A percentile compares a stretch with the other conserved stretches of the same genome.
phyloP scores from a whole-genome alignment of 2,329 filamentous ascomycete species.

The Cercospora sp. region DNA sequence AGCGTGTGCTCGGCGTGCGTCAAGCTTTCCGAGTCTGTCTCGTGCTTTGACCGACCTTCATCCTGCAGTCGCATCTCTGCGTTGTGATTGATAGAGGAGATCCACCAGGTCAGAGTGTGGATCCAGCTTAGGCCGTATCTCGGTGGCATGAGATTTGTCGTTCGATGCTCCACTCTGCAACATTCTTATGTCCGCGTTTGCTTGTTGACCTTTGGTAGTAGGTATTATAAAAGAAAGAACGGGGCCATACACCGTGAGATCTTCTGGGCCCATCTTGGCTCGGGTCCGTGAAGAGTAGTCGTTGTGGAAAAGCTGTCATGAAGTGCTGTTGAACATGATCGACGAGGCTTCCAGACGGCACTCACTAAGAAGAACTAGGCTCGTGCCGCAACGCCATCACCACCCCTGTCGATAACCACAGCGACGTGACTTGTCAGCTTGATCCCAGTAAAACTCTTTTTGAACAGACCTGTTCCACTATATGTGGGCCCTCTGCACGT shows the following conservation, averaged over 20 bases:
- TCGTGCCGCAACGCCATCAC: background rate
- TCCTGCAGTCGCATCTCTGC: slow-evolving; percentile 15
- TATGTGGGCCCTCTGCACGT: slow-evolving; percentile 10
- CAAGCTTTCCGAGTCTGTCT: slow-evolving; percentile 13
- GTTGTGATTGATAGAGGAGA: slow-evolving; percentile 3
- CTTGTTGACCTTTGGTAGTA: background rate
- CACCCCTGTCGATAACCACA: background rate
- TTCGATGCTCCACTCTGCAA: background rate
- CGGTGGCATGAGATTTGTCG: slow-evolving; percentile 18
- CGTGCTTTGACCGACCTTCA: slow-evolving; percentile 17
- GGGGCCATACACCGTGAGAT: background rate
- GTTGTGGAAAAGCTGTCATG: background rate
- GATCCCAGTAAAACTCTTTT: slow-evolving; percentile 10
- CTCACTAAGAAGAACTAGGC: background rate
- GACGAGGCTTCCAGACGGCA: slow-evolving; percentile 2
- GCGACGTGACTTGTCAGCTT: slow-evolving; percentile 1
- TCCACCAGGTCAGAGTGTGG: slow-evolving; percentile 8
- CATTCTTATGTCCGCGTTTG: background rate
- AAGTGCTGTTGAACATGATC: slow-evolving; percentile 5
- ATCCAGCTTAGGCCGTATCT: slow-evolving; percentile 21
- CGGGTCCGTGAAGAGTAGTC: slow-evolving; percentile 3
- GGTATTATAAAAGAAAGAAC: background rate
- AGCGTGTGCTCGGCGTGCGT: slow-evolving; percentile 21
- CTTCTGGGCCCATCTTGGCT: background rate
- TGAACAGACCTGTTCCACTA: slow-evolving; percentile 1